Conservation (phyloP, 306 rosid species). For the Dalbergia cochinchinensis region DNA sequence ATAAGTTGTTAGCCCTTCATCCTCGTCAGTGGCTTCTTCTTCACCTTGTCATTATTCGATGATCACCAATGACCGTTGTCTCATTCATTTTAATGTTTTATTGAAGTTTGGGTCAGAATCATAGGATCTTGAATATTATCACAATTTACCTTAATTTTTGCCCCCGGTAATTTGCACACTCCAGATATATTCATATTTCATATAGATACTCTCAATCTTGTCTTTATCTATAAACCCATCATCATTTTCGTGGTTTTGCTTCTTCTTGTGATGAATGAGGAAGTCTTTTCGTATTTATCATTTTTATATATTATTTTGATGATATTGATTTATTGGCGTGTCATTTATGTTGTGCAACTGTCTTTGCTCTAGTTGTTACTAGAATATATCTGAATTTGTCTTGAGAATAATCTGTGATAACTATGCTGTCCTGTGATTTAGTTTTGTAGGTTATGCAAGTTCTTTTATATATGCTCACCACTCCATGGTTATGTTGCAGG, state of each 20-base stretch:
- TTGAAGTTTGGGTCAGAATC: not conserved
- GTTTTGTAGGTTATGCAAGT: not conserved
- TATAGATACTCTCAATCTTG: no score
- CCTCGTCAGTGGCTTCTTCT: not conserved
- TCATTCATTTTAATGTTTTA: not conserved
- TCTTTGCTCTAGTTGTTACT: not conserved
- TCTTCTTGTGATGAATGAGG: no score
- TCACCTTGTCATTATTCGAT: not conserved
- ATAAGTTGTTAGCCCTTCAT: constrained; percentile 30
- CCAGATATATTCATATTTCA: no score
- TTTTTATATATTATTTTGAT: not conserved
- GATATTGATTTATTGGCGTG: not conserved
- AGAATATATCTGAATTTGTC: not conserved
- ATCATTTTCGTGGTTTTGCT: no score
- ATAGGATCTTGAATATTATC: not conserved
- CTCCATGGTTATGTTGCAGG: constrained; percentile 46
- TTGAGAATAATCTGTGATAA: not conserved
- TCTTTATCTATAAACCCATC: no score
- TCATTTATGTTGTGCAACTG: not conserved
- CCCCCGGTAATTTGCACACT: not conserved
- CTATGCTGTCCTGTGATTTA: not conserved
- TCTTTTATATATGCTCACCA: no score
- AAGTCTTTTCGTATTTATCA: not conserved
- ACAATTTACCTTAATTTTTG: not conserved
- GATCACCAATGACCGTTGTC: no score